These are phyloP conservation scores for Ustilago crameri DNA, from an alignment of 1,284 basidiomycete genomes.

Conservation along the genomic window DNA sequence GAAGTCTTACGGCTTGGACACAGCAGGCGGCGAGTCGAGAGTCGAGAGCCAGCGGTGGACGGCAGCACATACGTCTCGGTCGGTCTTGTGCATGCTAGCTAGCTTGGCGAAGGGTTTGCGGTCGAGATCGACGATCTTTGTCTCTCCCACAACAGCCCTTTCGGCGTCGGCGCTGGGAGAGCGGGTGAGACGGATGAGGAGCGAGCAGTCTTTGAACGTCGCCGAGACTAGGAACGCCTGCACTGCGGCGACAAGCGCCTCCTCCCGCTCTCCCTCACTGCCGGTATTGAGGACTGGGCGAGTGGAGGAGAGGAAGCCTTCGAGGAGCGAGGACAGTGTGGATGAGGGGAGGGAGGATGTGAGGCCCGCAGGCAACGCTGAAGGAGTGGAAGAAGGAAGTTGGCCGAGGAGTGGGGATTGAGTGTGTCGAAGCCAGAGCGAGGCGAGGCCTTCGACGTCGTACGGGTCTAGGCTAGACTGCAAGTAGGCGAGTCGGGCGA, in stretches of 20 bases:
- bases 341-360: constrained; percentile 5
- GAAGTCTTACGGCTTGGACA: background rate
- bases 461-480: constrained; percentile 83
- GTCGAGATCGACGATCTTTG: constrained; percentile 78
- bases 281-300: background rate
- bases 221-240: constrained; percentile 81
- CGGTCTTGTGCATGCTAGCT: constrained; percentile 78
- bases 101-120: constrained; percentile 79
- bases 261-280: background rate
- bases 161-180: no score
- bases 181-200: constrained; percentile 75
- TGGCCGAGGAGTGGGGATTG: constrained; percentile 24
- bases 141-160: constrained; percentile 7
- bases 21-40: background rate
- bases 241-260: constrained; percentile 15
- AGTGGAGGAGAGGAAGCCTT: constrained; percentile 6
- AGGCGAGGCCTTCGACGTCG: constrained; percentile 81
- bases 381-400: background rate
- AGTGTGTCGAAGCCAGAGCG: constrained; percentile 30
- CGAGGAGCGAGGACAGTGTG: constrained; percentile 9
- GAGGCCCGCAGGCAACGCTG: constrained; percentile 6
- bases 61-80: constrained; percentile 68
- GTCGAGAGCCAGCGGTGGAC: constrained; percentile 30
- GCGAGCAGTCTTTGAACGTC: constrained; percentile 95
- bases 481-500: constrained; percentile 74